These are phyloP conservation scores for Botryobasidium botryosum DNA, from an alignment of 768 basidiomycete species.

Conservation along the genomic window DNA sequence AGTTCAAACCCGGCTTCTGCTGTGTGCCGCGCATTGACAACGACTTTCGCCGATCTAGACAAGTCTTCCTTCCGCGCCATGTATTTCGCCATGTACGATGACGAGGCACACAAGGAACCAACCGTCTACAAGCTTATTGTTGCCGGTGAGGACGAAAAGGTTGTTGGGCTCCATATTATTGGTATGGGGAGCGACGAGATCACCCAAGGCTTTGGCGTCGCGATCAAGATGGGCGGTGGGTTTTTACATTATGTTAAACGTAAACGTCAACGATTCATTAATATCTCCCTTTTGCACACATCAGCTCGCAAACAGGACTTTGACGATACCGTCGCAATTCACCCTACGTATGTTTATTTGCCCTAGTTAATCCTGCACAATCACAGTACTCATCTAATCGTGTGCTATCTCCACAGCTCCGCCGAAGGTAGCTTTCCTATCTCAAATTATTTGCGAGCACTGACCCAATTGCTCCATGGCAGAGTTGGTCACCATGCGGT, in stretches of 20 bases:
- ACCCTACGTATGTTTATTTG: conserved; percentile 48
- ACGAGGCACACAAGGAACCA: conserved; percentile 85
- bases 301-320: conserved; percentile 48
- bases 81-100: conserved; percentile 76
- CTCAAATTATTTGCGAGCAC: too few species aligned
- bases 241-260: conserved; percentile 2
- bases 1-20: neutral
- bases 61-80: conserved; percentile 66
- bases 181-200: conserved; percentile 87
- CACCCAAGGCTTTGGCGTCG: conserved; percentile 92
- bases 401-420: too few species aligned
- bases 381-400: too few species aligned
- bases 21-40: neutral
- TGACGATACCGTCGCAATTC: conserved; percentile 82
- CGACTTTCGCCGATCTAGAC: conserved; percentile 22
- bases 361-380: too few species aligned
- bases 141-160: conserved; percentile 76
- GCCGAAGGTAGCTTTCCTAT: too few species aligned
- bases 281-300: conserved; percentile 13
- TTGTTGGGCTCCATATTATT: conserved; percentile 91
- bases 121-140: conserved; percentile 85
- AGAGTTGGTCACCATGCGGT: too few species aligned
- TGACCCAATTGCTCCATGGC: too few species aligned
- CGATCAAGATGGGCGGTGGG: conserved; percentile 82
- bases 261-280: neutral